Evolutionary conservation across 2,329 filamentous ascomycete genomes (phyloP), one percentile per base, ranked within the genome.

Genomic region (Cordyceps cicadae): DNA sequence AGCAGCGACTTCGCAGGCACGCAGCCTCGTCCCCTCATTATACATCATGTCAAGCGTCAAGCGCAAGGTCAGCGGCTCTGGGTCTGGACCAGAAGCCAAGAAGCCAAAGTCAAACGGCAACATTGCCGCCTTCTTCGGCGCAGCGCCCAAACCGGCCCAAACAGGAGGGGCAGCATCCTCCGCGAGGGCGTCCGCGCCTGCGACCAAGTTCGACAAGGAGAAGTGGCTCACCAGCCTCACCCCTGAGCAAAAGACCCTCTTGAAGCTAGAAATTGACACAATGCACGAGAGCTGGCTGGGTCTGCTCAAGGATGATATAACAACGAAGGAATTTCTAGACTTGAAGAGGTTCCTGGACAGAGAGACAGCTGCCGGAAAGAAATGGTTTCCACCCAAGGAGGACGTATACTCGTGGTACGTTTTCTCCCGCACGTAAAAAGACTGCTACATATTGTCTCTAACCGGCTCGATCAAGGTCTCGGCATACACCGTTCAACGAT

Each of bases 401-500:
- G 93, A 99, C 68, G 86, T 99, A 14, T 99, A 99, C 75, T 94
- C 90, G 65, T 99, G 94, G 94, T 96, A 79, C 61, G 81, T 21
- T 59, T 19, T 54, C 55, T 37, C 8, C 8, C 19, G 5, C 39
- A 14, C 5, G 15, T 49, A 46, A 48, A 48, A 45, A 19, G 34
- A 24, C 34, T n/a, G 21, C 34, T 26, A n/a, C 51, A 41, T 54
- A 15, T 49, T 52, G 49, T 34, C 26, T 62, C 64, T 69, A 63
- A 70, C 52, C 12, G 26, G 32, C 24, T 60, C n/a, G 39, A 62
- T 48, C n/a, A 62, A 97, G 93, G 93, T 97, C 93, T 63, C 89
- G 92, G 29, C 89, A 96, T 73, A 97, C 93, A 0, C 92, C 94
- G 8, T 87, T 99, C 67, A 79, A 87, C 76, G 87, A 81, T 15